Percentiles rank a stretch among this genome's conserved stretches.
phyloP scores from a whole-genome alignment of 139 green algal genomes.

The Penium margaritaceum region DNA sequence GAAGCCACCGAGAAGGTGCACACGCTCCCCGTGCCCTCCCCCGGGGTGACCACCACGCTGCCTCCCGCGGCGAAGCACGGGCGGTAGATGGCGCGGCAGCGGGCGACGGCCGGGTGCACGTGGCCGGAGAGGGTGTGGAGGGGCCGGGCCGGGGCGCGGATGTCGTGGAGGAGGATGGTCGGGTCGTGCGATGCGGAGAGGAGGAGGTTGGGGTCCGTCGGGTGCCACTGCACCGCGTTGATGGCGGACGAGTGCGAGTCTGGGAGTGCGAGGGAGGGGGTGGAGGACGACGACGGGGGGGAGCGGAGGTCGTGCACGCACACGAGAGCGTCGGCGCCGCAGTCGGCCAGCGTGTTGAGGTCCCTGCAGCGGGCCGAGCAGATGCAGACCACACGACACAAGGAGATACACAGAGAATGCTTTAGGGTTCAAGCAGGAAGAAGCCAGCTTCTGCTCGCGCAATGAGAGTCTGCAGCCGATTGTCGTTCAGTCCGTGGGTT shows the following conservation, averaged over 20 bases:
- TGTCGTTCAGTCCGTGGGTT: too few species aligned
- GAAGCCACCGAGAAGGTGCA: conserved; percentile 29
- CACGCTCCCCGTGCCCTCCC: conserved; percentile 12
- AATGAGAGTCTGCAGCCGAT: too few species aligned
- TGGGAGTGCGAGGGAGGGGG: neutral
- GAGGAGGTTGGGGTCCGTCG: conserved; percentile 18
- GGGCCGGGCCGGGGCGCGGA: conserved; percentile 13
- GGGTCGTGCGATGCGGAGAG: conserved; percentile 34
- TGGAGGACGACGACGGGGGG: neutral
- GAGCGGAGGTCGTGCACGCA: conserved; percentile 30
- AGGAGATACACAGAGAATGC: neutral
- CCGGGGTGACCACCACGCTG: conserved; percentile 4
- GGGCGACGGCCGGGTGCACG: neutral
- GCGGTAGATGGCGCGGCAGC: conserved; percentile 28
- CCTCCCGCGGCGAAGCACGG: conserved; percentile 7
- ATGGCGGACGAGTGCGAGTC: conserved; percentile 9
- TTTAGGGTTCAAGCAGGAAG: too few species aligned
- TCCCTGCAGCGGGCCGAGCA: conserved; percentile 12
- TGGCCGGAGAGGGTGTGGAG: conserved; percentile 26
- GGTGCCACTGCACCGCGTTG: conserved; percentile 44
- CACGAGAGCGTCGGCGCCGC: conserved; percentile 28
- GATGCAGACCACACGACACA: neutral
- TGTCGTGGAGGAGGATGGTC: conserved; percentile 27
- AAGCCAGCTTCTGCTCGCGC: too few species aligned
- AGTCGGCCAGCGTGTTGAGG: conserved; percentile 16